Percentiles rank a stretch among this genome's conserved stretches.
These are phyloP conservation scores for Pyronema omphalodes DNA, from an alignment of 495 filamentous ascomycete species.

Conservation along the genomic window DNA sequence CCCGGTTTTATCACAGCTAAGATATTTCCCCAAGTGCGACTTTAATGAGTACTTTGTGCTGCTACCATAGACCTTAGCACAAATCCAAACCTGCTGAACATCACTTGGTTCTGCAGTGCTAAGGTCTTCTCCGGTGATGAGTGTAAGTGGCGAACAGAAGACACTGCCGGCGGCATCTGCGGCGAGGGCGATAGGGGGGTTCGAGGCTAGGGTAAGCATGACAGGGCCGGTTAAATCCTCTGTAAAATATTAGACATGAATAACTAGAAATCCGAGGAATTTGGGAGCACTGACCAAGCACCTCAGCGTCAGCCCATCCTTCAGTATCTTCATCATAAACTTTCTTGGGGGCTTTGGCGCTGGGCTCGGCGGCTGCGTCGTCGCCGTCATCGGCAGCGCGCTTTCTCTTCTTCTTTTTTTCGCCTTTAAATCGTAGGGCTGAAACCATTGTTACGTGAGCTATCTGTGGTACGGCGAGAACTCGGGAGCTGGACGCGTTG, in stretches of 20 bases:
- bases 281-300: conserved; percentile 16
- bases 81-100: conserved; percentile 88
- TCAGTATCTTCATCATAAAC: conserved; percentile 21
- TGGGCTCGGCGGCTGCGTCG: conserved; percentile 20
- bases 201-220: conserved; percentile 57
- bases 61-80: conserved; percentile 63
- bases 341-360: conserved; percentile 29
- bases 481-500: no score
- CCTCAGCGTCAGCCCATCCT: conserved; percentile 72
- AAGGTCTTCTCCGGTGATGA: conserved; percentile 62
- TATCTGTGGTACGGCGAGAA: no score
- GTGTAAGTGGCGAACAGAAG: conserved; percentile 61
- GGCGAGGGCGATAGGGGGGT: conserved; percentile 50
- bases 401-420: conserved; percentile 94
- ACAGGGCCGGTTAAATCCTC: conserved; percentile 70
- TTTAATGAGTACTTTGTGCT: conserved; percentile 64
- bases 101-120: conserved; percentile 78
- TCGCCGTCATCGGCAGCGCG: conserved; percentile 30
- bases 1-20: conserved; percentile 70
- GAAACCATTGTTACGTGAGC: conserved; percentile 41
- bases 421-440: conserved; percentile 84
- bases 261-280: neutral
- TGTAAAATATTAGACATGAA: conserved; percentile 6
- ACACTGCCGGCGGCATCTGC: conserved; percentile 72
- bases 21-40: conserved; percentile 71